phyloP scores from a whole-genome alignment of 192 early-diverging fungal genomes.

The Nowakowskiella sp. region DNA sequence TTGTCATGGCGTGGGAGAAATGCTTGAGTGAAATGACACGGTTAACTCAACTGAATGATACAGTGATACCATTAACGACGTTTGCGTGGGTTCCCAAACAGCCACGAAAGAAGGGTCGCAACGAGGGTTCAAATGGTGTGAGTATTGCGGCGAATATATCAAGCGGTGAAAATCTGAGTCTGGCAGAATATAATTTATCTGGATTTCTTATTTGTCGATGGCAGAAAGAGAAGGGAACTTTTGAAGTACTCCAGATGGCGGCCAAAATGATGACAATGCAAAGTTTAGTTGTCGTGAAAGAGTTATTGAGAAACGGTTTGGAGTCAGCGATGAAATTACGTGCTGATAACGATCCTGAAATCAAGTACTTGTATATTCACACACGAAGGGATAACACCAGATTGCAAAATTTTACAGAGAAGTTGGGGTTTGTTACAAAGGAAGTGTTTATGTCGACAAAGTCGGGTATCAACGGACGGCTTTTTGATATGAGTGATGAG shows the following conservation, averaged over 20 bases:
- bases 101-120: constrained; percentile 19
- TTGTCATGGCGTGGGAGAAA: background rate
- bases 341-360: background rate
- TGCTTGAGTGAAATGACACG: background rate
- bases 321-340: background rate
- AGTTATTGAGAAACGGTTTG: background rate
- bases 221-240: background rate
- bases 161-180: no score
- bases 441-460: no score
- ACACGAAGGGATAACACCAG: constrained; percentile 13
- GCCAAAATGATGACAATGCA: constrained; percentile 11
- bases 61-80: background rate
- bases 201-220: background rate
- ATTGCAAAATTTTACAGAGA: constrained; percentile 20
- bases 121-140: background rate
- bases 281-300: background rate
- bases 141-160: no score
- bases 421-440: constrained; percentile 9
- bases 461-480: no score
- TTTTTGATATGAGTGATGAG: no score
- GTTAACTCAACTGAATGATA: background rate
- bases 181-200: background rate
- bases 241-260: constrained; percentile 1
- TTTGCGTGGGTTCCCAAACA: constrained; percentile 13
- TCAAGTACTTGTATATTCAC: constrained; percentile 6